Base-by-base conservation (phyloP, 2,329 filamentous ascomycete species). In the Pestalotiopsis sp. region DNA sequence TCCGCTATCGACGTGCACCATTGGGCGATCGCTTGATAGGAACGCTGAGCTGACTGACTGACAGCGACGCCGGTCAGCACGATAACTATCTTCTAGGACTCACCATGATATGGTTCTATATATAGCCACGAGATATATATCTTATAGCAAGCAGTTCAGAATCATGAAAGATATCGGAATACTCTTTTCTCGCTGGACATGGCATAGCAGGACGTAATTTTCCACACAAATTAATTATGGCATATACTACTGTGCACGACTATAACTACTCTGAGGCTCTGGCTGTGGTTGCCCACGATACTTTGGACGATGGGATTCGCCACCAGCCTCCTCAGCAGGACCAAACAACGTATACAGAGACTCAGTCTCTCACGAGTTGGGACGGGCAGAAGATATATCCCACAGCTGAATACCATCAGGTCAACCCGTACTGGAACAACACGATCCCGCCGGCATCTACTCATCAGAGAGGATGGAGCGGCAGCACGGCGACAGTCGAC, bases 391-490 rank as follows among this genome's bases (percentile, higher is more conserved):
- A 70, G 41, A 11, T 20, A 11, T 66, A 38, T 38, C n/a, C 64
- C 9, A 67, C 69, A 31, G 66, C 67, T 20, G 69, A 66, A 14
- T 45, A 67, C 14, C 66, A 63, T 52, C 68, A 68, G 52, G 64
- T 68, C 3, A 66, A 66, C 27, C 70, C 66, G 2, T 70, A 70
- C 61, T 71, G 71, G 71, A 64, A 65, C 20, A 38, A 49, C 9
- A 25, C 58, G n/a, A 58, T 67, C 17, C 41, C 70, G 20, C 66
- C 25, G n/a, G n/a, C 45, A 7, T 49, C 70, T 13, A 70, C 68
- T 2, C 73, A 74, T 41, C 73, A 73, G 56, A 69, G 74, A 36
- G 73, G 70, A 41, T 73, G 70, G 70, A 75, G 74, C 62, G 70
- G 52, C 56, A 74, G 74, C 62, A 72, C 73, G 36, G 67, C 49